Evolutionary conservation across 345 rosid species (phyloP).

Genomic region (Aquilaria malaccensis): DNA sequence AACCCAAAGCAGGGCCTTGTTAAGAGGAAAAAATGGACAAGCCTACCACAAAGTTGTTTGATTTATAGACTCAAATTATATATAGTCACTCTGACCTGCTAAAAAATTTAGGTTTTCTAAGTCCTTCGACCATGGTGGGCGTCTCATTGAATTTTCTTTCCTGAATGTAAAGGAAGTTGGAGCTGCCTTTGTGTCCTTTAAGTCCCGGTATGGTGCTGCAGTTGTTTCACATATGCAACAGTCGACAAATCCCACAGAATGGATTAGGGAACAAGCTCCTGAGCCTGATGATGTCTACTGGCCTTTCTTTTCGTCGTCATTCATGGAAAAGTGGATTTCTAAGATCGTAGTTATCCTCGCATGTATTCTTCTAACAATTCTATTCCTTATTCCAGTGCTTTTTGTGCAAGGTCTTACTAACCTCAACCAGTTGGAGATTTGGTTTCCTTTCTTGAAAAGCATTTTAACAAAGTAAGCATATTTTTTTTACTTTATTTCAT

Average conservation of each 20-base stretch:
- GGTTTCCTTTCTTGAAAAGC: conserved; percentile 78
- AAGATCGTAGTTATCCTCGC: conserved; percentile 60
- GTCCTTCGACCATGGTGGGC: too few species aligned
- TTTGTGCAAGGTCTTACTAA: conserved; percentile 95
- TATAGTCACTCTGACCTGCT: too few species aligned
- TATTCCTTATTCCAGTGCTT: conserved; percentile 86
- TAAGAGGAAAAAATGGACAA: too few species aligned
- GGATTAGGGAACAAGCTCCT: conserved; percentile 89
- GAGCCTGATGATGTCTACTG: conserved; percentile 84
- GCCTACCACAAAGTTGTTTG: too few species aligned
- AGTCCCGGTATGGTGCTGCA: conserved; percentile 80
- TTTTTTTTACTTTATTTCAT: conserved; percentile 4
- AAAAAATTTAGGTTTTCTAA: too few species aligned
- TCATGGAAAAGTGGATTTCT: conserved; percentile 78
- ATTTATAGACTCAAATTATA: too few species aligned
- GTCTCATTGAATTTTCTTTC: conserved; percentile 4
- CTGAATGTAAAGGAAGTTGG: conserved; percentile 55
- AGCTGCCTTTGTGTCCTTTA: conserved; percentile 98
- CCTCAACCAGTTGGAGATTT: conserved; percentile 60
- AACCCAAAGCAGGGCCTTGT: too few species aligned
- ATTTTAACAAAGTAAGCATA: conserved; percentile 62
- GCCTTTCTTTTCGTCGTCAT: conserved; percentile 91
- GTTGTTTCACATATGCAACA: conserved; percentile 70
- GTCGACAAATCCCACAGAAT: conserved; percentile 73
- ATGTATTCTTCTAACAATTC: conserved; percentile 63